Percentiles rank a stretch among this genome's conserved stretches.
phyloP scores from a whole-genome alignment of 331 rosid species.

The Rosa hybrid region DNA sequence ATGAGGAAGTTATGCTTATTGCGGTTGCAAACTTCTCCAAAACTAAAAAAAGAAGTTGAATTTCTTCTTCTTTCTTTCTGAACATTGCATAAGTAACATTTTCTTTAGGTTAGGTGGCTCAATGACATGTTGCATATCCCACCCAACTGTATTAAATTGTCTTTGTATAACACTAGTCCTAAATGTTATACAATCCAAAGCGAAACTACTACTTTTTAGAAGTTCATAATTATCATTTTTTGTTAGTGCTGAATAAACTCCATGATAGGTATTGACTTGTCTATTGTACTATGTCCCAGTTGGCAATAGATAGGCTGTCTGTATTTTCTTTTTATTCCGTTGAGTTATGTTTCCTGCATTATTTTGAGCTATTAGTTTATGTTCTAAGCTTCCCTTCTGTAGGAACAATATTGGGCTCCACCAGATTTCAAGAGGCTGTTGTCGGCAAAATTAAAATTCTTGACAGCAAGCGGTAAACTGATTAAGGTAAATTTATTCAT shows the following conservation, averaged over 20 bases:
- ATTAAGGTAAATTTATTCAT: constrained; percentile 60
- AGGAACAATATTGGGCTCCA: constrained; percentile 94
- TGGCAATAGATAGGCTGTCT: background rate
- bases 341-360: background rate
- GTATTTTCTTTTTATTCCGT: background rate
- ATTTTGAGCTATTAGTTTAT: constrained; percentile 15
- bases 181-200: background rate
- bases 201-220: background rate
- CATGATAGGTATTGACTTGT: background rate
- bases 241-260: background rate
- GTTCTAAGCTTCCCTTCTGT: constrained; percentile 20
- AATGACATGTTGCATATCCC: background rate
- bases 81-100: background rate
- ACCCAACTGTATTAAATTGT: background rate
- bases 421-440: constrained; percentile 76
- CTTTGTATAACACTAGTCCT: too few relatives aligned
- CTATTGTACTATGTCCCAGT: background rate
- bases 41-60: too few relatives aligned
- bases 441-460: constrained; percentile 71
- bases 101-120: background rate
- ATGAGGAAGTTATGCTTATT: too few relatives aligned
- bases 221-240: background rate
- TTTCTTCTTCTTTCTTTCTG: background rate
- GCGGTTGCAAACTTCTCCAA: background rate
- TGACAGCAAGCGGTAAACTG: constrained; percentile 77